Percentiles rank a stretch among this genome's conserved stretches.
phyloP scores from a whole-genome alignment of 768 basidiomycete species.

The Terana coerulea region DNA sequence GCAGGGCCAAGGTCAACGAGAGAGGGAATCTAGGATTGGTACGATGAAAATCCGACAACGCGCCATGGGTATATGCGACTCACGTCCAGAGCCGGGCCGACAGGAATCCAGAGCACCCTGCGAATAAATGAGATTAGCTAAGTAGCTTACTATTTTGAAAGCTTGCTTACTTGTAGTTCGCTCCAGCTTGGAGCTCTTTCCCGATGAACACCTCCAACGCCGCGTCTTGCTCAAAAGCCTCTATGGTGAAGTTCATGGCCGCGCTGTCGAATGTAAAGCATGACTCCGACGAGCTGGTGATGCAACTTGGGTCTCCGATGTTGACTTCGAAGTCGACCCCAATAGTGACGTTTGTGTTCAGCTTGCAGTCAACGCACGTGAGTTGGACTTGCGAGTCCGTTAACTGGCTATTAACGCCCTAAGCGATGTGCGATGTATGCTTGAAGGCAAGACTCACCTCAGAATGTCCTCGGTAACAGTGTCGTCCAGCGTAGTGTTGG shows the following conservation, averaged over 20 bases:
- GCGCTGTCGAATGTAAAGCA: constrained; percentile 9
- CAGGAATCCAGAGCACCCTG: not conserved
- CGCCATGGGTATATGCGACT: not conserved
- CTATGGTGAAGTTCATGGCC: constrained; percentile 6
- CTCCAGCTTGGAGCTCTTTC: not conserved
- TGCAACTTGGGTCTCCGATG: constrained; percentile 1
- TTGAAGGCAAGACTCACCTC: not conserved
- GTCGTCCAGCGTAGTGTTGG: not conserved
- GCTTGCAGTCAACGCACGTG: constrained; percentile 6
- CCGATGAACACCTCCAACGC: constrained; percentile 6
- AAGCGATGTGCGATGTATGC: not conserved
- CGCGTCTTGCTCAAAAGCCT: constrained; percentile 6
- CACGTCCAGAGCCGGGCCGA: not conserved
- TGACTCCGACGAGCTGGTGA: not conserved
- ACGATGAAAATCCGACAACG: not conserved
- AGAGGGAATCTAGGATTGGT: not conserved
- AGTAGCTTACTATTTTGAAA: too few relatives aligned
- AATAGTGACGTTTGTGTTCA: constrained; percentile 8
- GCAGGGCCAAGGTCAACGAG: constrained; percentile 7
- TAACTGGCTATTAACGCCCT: not conserved
- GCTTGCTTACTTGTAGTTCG: constrained; percentile 3
- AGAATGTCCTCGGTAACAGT: not conserved
- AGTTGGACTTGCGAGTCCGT: not conserved
- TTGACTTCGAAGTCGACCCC: constrained; percentile 5
- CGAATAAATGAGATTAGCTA: not conserved